Base-by-base conservation (phyloP, 1,284 basidiomycete species). In the Fomitiporia mediterranea region DNA sequence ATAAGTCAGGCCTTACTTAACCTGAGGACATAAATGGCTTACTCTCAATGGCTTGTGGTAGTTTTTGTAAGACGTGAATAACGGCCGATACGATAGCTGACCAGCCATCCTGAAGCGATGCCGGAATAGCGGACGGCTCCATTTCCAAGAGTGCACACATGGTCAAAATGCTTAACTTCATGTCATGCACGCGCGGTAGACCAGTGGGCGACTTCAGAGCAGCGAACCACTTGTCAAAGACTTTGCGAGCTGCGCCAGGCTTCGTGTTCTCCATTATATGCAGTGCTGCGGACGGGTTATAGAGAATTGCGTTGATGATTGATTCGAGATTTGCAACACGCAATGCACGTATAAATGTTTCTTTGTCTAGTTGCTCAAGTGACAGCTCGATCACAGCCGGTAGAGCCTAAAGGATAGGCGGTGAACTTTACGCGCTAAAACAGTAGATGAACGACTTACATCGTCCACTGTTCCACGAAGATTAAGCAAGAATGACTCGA, bases 101-200 rank as follows among this genome's bases (percentile, higher is more conserved):
- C 89, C 88, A 93, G 8, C 85, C 89, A 13, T 82, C 80, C 60
- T 77, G 77, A 61, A 90, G 67, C 19, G 69, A 69, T 30, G 77
- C 74, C 1, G 89, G 88, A 28, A 91, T 75, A 28, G 68, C 66
- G 13, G 69, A 67, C 1, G 81, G 76, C 17, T 83, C 75, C 68
- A 91, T 72, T 68, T 90, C 86, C 66, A 94, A 74, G 56, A 92
- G 68, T 38, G 83, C 81, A 61, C 84, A 89, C 59, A 95, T 72
- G 7, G 91, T 83, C 57, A 90, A 69, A 51, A 94, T 80, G 60
- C 82, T 83, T 56, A 96, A 75, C 70, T 91, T 94, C 79, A 93
- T 93, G 70, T 95, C 92, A 68, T 96, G 91, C 37, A 95, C 91
- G n/a, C 91, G 80, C 2, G 88, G 89, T 43, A 94, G 76, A 49